A percentile compares a stretch with the other conserved stretches of the same genome.
Conservation (phyloP, 441 rosid species). For the Adansonia rubrostipa region DNA sequence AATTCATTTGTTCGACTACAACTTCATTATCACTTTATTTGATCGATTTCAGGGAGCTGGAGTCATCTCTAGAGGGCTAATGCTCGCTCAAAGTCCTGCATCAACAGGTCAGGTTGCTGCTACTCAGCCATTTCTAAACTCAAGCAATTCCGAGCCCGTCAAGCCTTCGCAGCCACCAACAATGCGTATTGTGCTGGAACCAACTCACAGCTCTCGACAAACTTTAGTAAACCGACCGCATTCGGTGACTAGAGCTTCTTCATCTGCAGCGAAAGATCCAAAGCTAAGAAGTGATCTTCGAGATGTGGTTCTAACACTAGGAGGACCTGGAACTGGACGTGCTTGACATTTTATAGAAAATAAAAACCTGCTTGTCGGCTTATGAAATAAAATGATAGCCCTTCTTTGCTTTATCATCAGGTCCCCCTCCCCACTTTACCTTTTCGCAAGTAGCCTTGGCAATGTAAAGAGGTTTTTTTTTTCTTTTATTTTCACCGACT, state of each 20-base stretch:
- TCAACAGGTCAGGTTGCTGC: constrained; percentile 31
- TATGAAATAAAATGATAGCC: not conserved
- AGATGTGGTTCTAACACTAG: constrained; percentile 70
- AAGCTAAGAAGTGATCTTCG: constrained; percentile 60
- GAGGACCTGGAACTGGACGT: constrained; percentile 59
- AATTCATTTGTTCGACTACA: not conserved
- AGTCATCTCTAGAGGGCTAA: constrained; percentile 35
- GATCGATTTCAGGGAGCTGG: constrained; percentile 42
- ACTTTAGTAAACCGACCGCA: not conserved
- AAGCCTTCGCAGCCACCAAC: constrained; percentile 35
- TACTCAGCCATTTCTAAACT: constrained; percentile 32
- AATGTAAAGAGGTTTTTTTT: not conserved
- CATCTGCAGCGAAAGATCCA: constrained; percentile 38
- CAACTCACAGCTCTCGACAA: constrained; percentile 33
- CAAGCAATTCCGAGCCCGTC: constrained; percentile 29
- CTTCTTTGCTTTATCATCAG: not conserved
- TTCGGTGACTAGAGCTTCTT: constrained; percentile 28
- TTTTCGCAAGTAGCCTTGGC: not conserved
- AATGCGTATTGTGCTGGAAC: constrained; percentile 21
- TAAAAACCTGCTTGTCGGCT: not conserved
- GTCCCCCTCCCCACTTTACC: no score
- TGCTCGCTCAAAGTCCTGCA: constrained; percentile 35
- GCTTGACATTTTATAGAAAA: constrained; percentile 18
- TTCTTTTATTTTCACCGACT: not conserved
- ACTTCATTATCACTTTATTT: not conserved